Evolutionary conservation across 2,329 filamentous ascomycete genomes (phyloP), one percentile per base, ranked within the genome.

Genomic region (Massarina eburnea): DNA sequence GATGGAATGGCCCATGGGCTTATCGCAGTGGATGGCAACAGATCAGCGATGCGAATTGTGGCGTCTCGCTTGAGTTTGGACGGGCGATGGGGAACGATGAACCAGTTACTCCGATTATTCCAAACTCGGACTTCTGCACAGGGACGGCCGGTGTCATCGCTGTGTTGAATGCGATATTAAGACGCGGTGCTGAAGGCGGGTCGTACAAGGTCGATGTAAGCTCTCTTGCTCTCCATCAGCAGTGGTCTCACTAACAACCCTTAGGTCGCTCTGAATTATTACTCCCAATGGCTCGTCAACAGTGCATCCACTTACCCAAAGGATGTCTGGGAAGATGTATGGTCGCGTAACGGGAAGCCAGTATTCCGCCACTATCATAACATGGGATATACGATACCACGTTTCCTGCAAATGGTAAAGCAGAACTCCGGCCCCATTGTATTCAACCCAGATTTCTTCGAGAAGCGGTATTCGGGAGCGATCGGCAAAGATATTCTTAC

Each of bases 11-110:
- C 0, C 73, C 74, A 0, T 77, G 73, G 73, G 59, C 64, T 8
- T 61, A 72, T 22, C 63, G 77, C 3, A 73, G 67, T 29, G 78
- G 78, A 1, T 81, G 77, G 77, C 78, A 81, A 60, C 76, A 79
- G 55, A 79, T 80, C 43, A 73, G 70, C 22, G 76, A 80, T 55
- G 73, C 74, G 3, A 61, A 57, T 42, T 59, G 55, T 42, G 77
- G 77, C 21, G 71, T 79, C 0, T 77, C 75, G 0, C 64, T 71
- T 43, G 72, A 67, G 21, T 79, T 73, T 51, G 77, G 75, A 0
- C 57, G 69, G 26, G 75, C 75, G 0, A 79, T 75, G 71, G 73
- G 74, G 0, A 60, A 70, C 26, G 66, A 74, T 32, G 74, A 75
- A 46, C 58, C 73, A 1, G 72, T 76, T 0, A 76, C 73, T 2